A percentile compares a stretch with the other conserved stretches of the same genome.
Evolutionary conservation across 352 stramenopile species (phyloP).

Genomic region (Pythium oligandrum): DNA sequence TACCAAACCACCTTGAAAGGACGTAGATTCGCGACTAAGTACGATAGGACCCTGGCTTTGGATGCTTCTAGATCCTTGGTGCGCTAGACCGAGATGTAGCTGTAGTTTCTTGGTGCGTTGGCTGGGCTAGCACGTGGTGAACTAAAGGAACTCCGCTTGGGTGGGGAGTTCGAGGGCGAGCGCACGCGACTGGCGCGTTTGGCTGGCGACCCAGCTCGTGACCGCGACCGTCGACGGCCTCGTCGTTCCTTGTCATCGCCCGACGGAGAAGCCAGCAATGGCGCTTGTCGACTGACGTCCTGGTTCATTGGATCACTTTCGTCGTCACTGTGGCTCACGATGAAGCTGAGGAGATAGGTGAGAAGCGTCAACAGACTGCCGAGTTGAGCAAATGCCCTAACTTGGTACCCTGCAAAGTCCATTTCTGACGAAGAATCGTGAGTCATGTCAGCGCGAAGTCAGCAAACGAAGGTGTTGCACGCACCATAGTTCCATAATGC

Average conservation of each 20-base stretch:
- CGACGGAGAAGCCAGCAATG: background rate
- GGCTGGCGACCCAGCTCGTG: slow-evolving; percentile 6
- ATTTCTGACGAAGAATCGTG: slow-evolving; percentile 19
- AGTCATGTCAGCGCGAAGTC: background rate
- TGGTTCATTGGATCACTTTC: slow-evolving; percentile 24
- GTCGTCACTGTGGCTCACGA: slow-evolving; percentile 35
- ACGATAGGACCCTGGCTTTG: too few species aligned
- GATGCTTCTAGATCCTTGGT: too few species aligned
- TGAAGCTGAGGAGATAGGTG: slow-evolving; percentile 50
- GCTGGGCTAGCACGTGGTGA: too few species aligned
- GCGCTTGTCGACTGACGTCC: slow-evolving; percentile 8
- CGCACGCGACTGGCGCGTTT: slow-evolving; percentile 8
- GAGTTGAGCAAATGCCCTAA: slow-evolving; percentile 53
- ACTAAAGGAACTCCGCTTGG: slow-evolving; percentile 5
- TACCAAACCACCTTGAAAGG: too few species aligned
- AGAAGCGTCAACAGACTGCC: slow-evolving; percentile 49
- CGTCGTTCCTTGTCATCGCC: slow-evolving; percentile 3
- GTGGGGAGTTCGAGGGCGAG: slow-evolving; percentile 15
- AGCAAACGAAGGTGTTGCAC: background rate
- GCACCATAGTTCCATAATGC: slow-evolving; percentile 58
- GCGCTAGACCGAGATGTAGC: too few species aligned
- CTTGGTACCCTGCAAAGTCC: slow-evolving; percentile 44
- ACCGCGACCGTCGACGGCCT: slow-evolving; percentile 8
- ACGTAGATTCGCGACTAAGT: too few species aligned
- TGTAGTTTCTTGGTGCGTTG: too few species aligned